phyloP scores from a whole-genome alignment of 257 asterid genomes.

The Nemophila menziesii region DNA sequence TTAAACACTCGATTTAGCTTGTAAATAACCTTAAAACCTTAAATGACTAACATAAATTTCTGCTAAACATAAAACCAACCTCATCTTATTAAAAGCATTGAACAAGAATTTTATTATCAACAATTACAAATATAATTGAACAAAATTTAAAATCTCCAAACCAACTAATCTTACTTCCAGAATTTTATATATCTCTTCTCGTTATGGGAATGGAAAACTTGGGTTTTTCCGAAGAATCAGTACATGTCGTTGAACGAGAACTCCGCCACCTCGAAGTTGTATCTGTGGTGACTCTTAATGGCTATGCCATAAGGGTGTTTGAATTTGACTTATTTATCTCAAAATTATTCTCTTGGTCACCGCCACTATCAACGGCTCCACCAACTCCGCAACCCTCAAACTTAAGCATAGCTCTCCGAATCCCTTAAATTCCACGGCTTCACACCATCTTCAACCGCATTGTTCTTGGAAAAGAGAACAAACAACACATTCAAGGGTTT shows the following conservation, averaged over 20 bases:
- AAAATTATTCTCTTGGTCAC: conserved; percentile 14
- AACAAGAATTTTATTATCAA: too few species aligned
- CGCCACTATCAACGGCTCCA: conserved; percentile 2
- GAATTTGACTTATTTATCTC: conserved; percentile 18
- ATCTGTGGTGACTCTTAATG: conserved; percentile 17
- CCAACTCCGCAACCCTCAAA: not conserved
- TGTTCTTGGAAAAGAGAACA: too few species aligned
- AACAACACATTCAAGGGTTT: too few species aligned
- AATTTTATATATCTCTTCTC: conserved; percentile 62
- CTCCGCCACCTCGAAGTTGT: conserved; percentile 28
- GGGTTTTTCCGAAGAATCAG: conserved; percentile 32
- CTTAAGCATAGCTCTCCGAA: conserved; percentile 56
- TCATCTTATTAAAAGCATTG: too few species aligned
- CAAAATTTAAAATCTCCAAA: too few species aligned
- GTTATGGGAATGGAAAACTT: conserved; percentile 61
- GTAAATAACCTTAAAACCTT: too few species aligned
- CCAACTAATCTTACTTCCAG: too few species aligned
- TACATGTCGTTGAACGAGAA: conserved; percentile 15
- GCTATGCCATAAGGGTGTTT: conserved; percentile 13
- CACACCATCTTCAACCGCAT: conserved; percentile 10
- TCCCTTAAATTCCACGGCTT: conserved; percentile 79
- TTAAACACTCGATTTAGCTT: too few species aligned
- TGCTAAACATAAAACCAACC: too few species aligned
- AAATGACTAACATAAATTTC: too few species aligned
- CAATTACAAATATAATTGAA: too few species aligned